phyloP scores from a whole-genome alignment of 495 filamentous ascomycete species.

The Cercophora samala region DNA sequence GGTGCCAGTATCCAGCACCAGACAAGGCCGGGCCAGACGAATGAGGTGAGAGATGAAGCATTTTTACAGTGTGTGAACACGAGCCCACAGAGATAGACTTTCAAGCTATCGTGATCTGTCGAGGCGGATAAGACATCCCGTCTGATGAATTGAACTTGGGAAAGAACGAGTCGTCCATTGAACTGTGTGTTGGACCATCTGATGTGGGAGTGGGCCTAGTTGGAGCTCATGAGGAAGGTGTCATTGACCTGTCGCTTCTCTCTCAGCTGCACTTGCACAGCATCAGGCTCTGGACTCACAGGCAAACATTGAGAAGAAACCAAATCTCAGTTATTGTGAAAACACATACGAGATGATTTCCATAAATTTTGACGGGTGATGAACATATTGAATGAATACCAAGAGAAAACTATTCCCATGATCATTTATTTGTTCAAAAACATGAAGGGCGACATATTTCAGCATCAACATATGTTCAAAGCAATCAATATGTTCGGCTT shows the following conservation, averaged over 20 bases:
- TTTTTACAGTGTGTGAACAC: not conserved
- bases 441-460: no score
- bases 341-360: no score
- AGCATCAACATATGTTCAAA: no score
- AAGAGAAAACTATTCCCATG: no score
- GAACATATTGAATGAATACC: no score
- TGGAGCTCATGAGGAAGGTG: not conserved
- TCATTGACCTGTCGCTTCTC: not conserved
- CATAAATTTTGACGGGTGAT: no score
- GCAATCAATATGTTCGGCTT: not conserved
- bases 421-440: no score
- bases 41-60: not conserved
- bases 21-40: not conserved
- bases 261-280: not conserved
- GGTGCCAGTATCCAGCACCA: not conserved
- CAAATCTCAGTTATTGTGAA: not conserved
- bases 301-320: not conserved
- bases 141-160: not conserved
- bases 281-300: not conserved
- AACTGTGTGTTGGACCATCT: not conserved
- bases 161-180: not conserved
- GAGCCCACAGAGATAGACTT: not conserved
- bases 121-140: not conserved
- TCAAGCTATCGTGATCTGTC: not conserved
- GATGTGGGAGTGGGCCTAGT: not conserved